Evolutionary conservation across 352 stramenopile species (phyloP).

Genomic region (Bremia lactucae): DNA sequence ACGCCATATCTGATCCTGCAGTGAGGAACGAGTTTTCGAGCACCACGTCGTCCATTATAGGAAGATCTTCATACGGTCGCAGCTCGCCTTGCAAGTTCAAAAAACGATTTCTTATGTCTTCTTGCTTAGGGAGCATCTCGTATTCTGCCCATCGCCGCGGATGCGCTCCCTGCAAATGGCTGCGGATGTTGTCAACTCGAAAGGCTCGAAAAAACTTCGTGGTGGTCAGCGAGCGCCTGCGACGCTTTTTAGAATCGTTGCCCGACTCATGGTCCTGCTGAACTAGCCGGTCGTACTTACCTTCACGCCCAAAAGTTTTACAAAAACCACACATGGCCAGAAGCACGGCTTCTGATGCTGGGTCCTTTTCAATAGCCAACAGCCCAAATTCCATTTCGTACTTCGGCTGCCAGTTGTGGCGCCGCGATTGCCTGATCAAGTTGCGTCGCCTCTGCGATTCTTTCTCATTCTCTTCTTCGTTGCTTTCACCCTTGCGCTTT

Average conservation of each 20-base stretch:
- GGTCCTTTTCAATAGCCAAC: constrained; percentile 54
- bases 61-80: constrained; percentile 43
- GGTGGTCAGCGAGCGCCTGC: constrained; percentile 65
- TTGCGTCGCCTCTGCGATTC: constrained; percentile 26
- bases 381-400: constrained; percentile 79
- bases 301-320: constrained; percentile 73
- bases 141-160: constrained; percentile 68
- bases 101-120: constrained; percentile 38
- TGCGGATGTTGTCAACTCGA: constrained; percentile 81
- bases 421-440: constrained; percentile 35
- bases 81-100: constrained; percentile 57
- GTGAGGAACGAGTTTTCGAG: constrained; percentile 38
- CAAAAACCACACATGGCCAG: constrained; percentile 79
- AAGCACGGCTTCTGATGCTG: constrained; percentile 51
- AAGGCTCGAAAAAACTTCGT: constrained; percentile 84
- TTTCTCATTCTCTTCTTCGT: constrained; percentile 36
- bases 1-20: constrained; percentile 47
- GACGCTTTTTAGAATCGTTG: constrained; percentile 59
- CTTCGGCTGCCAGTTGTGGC: constrained; percentile 73
- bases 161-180: constrained; percentile 66
- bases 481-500: constrained; percentile 31
- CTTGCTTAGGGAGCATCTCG: constrained; percentile 72
- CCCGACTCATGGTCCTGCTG: constrained; percentile 39
- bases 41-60: constrained; percentile 66
- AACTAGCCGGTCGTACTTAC: constrained; percentile 60